Percentiles rank a stretch among this genome's conserved stretches.
These are phyloP conservation scores for Neurospora tetrasperma DNA, from an alignment of 495 filamentous ascomycete genomes.

Conservation along the genomic window DNA sequence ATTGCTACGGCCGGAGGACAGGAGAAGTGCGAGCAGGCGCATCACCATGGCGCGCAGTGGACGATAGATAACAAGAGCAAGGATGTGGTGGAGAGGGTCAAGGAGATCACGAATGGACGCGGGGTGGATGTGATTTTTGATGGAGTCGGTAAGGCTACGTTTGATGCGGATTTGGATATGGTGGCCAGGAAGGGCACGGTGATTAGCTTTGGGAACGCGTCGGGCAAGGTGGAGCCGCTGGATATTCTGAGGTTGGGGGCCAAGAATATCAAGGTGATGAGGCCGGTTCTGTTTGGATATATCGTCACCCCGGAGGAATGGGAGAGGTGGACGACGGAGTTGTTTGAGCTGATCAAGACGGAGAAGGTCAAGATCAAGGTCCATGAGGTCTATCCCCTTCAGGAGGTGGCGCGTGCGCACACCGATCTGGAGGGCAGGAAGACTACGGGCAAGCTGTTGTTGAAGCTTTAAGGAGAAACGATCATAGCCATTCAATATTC, in stretches of 20 bases:
- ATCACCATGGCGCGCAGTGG: constrained; percentile 56
- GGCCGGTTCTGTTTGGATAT: constrained; percentile 68
- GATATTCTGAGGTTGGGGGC: constrained; percentile 52
- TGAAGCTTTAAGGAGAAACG: constrained; percentile 26
- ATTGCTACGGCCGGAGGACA: constrained; percentile 74
- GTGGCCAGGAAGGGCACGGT: constrained; percentile 76
- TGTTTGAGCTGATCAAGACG: constrained; percentile 60
- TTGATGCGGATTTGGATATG: constrained; percentile 71
- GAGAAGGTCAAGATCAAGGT: constrained; percentile 64
- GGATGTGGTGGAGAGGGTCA: constrained; percentile 53
- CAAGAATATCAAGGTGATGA: constrained; percentile 73
- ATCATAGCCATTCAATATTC: too few species aligned
- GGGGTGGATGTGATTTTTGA: constrained; percentile 83
- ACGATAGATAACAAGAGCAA: constrained; percentile 63
- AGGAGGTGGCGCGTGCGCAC: constrained; percentile 66
- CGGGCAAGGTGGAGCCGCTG: constrained; percentile 68
- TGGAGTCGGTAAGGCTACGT: constrained; percentile 78
- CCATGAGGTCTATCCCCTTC: constrained; percentile 73
- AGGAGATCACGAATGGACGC: constrained; percentile 56
- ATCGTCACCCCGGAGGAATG: constrained; percentile 69
- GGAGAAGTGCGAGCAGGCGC: constrained; percentile 64
- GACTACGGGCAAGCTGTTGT: constrained; percentile 70
- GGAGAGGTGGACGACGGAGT: constrained; percentile 56
- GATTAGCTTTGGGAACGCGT: constrained; percentile 79
- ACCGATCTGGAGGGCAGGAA: constrained; percentile 71